Percentiles rank a stretch among this genome's conserved stretches.
These are phyloP conservation scores for Trypanosomatidae sp. DNA, from an alignment of 208 protist genomes.

Conservation along the genomic window DNA sequence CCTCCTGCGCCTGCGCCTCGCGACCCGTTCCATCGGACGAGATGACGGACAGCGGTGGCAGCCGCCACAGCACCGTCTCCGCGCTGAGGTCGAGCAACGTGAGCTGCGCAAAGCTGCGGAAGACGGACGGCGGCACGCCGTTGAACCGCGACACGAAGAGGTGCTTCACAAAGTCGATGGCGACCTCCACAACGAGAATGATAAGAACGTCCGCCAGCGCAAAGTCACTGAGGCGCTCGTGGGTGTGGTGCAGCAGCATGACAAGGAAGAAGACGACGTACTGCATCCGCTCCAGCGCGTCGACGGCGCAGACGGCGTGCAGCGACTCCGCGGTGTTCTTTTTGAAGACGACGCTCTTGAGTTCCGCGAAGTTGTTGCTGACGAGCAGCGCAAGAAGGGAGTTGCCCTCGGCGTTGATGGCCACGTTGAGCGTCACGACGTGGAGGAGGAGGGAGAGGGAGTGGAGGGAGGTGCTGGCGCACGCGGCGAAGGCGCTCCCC, in stretches of 20 bases:
- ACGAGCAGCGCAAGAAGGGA: constrained; percentile 92
- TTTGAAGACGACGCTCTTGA: constrained; percentile 95
- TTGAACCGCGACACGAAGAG: constrained; percentile 93
- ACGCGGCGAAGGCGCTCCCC: constrained; percentile 24
- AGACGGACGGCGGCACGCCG: constrained; percentile 59
- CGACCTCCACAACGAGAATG: constrained; percentile 57
- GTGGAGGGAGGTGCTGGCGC: constrained; percentile 58
- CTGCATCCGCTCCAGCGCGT: constrained; percentile 66
- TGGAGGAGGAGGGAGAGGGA: constrained; percentile 80
- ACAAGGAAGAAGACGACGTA: constrained; percentile 65
- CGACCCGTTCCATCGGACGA: not conserved
- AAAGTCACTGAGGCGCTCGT: constrained; percentile 27
- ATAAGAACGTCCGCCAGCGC: constrained; percentile 35
- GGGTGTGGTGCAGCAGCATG: constrained; percentile 48
- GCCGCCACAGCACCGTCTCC: constrained; percentile 40
- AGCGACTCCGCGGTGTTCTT: constrained; percentile 85
- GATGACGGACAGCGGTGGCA: constrained; percentile 17
- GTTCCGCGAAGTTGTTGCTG: constrained; percentile 92
- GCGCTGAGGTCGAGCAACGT: constrained; percentile 41
- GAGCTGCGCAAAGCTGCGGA: constrained; percentile 46
- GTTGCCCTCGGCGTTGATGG: constrained; percentile 91
- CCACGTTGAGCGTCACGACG: constrained; percentile 93
- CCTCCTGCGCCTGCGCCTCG: not conserved
- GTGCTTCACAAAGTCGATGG: constrained; percentile 93
- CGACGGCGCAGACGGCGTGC: constrained; percentile 76